Percentiles rank a stretch among this genome's conserved stretches.
phyloP scores from a whole-genome alignment of 352 stramenopile genomes.

The Pelagophyceae sp. region DNA sequence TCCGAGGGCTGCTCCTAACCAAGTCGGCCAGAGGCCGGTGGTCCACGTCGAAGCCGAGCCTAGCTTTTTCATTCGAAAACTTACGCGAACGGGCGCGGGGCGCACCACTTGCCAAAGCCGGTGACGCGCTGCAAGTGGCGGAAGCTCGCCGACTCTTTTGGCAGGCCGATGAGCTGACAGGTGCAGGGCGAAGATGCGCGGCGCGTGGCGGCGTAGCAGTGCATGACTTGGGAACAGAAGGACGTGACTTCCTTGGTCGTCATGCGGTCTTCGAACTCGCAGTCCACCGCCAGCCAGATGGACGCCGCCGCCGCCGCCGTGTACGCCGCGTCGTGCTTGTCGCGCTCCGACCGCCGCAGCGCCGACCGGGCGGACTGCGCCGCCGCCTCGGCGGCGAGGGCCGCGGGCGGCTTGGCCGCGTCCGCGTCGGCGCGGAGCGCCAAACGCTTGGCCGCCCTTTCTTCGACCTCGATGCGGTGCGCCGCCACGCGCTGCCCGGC shows the following conservation, averaged over 20 bases:
- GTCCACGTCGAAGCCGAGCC: conserved; percentile 10
- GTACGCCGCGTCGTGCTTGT: neutral
- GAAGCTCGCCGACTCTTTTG: neutral
- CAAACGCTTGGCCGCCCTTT: too few species aligned
- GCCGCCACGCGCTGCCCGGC: too few species aligned
- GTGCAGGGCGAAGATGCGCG: neutral
- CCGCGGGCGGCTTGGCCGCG: too few species aligned
- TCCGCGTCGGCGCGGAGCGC: too few species aligned
- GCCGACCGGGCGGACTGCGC: too few species aligned
- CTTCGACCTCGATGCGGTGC: too few species aligned
- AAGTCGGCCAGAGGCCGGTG: conserved; percentile 39
- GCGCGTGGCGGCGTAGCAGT: conserved; percentile 11
- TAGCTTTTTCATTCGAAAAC: neutral
- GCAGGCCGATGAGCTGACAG: neutral
- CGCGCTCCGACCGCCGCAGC: neutral
- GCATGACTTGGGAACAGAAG: neutral
- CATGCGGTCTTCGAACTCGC: conserved; percentile 6
- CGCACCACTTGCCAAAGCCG: too few species aligned
- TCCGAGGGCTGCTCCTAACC: conserved; percentile 33
- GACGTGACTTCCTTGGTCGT: neutral
- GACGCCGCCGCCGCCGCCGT: neutral
- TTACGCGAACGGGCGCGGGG: too few species aligned
- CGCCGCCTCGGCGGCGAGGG: too few species aligned
- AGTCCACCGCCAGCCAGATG: neutral
- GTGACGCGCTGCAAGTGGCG: neutral